A percentile compares a stretch with the other conserved stretches of the same genome.
Conservation (phyloP, 495 filamentous ascomycete genomes). For the Hypomontagnella submonticulosa region DNA sequence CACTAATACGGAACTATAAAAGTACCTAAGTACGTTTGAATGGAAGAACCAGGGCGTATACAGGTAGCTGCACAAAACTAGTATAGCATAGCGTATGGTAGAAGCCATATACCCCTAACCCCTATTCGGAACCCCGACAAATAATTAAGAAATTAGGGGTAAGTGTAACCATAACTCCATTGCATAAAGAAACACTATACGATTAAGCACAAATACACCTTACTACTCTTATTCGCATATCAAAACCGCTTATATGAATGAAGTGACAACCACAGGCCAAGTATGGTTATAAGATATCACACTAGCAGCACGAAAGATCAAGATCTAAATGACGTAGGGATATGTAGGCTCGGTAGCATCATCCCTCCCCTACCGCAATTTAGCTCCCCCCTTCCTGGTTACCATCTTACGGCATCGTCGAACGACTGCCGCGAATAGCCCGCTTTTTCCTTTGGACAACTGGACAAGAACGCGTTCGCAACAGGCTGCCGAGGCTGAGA, state of each 20-base stretch:
- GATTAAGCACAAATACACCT: conserved; percentile 15
- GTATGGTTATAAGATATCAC: conserved; percentile 38
- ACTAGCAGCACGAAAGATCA: conserved; percentile 31
- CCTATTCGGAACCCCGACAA: too few species aligned
- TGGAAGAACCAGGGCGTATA: too few species aligned
- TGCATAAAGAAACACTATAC: conserved; percentile 16
- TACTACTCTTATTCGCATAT: conserved; percentile 24
- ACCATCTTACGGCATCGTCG: conserved; percentile 19
- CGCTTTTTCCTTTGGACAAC: conserved; percentile 11
- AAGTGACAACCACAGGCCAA: conserved; percentile 1
- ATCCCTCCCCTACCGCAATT: conserved; percentile 17
- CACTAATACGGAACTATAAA: too few species aligned
- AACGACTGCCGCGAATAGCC: conserved; percentile 23
- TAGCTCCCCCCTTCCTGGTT: conserved; percentile 8
- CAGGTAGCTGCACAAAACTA: too few species aligned
- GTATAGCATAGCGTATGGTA: too few species aligned
- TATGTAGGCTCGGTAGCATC: conserved; percentile 31
- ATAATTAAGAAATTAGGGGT: too few species aligned
- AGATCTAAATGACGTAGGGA: conserved; percentile 41
- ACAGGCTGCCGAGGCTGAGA: conserved; percentile 26
- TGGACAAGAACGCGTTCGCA: conserved; percentile 17
- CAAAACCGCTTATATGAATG: conserved; percentile 16
- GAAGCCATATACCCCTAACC: too few species aligned
- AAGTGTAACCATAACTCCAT: too few species aligned
- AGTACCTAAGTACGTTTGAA: too few species aligned